Conservation (phyloP, 306 rosid genomes). For the Pyrus betulifolia region DNA sequence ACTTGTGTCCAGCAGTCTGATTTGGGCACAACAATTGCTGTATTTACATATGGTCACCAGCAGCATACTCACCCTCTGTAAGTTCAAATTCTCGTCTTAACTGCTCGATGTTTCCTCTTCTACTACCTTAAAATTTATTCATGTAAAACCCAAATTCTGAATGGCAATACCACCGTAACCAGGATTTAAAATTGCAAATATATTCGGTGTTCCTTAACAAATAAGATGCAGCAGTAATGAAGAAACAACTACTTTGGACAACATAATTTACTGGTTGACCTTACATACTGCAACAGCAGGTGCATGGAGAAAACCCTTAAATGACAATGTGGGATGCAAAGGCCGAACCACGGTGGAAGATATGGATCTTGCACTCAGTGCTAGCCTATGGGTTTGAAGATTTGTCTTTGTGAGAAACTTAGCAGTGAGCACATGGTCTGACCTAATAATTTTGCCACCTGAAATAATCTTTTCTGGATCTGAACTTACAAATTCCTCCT, state of each 20-base stretch:
- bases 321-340: not conserved
- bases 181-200: not conserved
- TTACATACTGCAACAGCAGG: not conserved
- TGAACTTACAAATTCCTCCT: not conserved
- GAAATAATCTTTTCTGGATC: not conserved
- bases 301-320: not conserved
- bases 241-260: no score
- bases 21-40: not conserved
- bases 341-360: conserved; percentile 39
- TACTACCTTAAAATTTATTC: not conserved
- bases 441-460: not conserved
- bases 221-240: no score
- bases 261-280: not conserved
- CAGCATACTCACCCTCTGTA: not conserved
- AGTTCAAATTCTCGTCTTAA: not conserved
- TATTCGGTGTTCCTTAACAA: not conserved
- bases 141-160: not conserved
- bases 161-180: not conserved
- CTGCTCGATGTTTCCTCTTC: not conserved
- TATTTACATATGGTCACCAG: not conserved
- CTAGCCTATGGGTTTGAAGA: conserved; percentile 55
- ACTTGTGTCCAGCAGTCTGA: not conserved
- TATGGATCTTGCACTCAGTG: conserved; percentile 54
- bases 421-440: conserved; percentile 24
- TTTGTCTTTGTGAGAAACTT: conserved; percentile 42